Evolutionary conservation across 2,329 filamentous ascomycete genomes (phyloP), one percentile per base, ranked within the genome.

Genomic region (Dactylellina cionopaga): DNA sequence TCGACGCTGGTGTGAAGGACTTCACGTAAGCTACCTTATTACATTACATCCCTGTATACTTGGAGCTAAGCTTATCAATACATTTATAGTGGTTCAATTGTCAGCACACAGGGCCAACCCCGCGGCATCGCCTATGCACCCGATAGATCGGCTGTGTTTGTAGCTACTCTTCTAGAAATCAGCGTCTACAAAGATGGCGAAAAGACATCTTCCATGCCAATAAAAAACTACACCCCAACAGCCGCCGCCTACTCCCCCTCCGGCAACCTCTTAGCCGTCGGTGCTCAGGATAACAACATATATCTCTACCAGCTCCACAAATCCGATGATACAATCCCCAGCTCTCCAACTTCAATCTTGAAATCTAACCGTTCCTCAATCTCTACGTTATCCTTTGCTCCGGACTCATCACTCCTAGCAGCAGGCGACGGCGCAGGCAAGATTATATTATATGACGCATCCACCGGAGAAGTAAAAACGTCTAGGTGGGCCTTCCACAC

Each of bases 381-480:
- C 74, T 92, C 93, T 0, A 85, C 89, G 0, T 84, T 99, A n/a
- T 84, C 92, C 0, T 98, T 98, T 82, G 95, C 92, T 1, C 84
- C 85, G 2, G 86, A 90, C 75, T 92, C 91, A n/a, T 84, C 86
- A 0, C 85, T 91, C 72, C 85, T 99, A 46, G 94, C 93, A 0
- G 90, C 88, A 1, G 95, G 95, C 59, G 92, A 92, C 77, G 86
- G 89, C 25, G 87, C 89, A 1, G 95, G 95, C 74, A 96, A 96
- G 82, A 93, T 99, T 72, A 86, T 90, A 73, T 92, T 92, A 13
- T 97, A 92, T 82, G 86, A 87, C 75, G 85, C 87, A 0, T 35
- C 77, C 76, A 85, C 81, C 84, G 92, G 86, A 83, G 87, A 87
- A 47, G 82, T 96, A 9, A 89, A 90, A 51, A 95, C 92, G 5